Evolutionary conservation across 306 rosid genomes (phyloP).

Genomic region (Sicyos baderoa): DNA sequence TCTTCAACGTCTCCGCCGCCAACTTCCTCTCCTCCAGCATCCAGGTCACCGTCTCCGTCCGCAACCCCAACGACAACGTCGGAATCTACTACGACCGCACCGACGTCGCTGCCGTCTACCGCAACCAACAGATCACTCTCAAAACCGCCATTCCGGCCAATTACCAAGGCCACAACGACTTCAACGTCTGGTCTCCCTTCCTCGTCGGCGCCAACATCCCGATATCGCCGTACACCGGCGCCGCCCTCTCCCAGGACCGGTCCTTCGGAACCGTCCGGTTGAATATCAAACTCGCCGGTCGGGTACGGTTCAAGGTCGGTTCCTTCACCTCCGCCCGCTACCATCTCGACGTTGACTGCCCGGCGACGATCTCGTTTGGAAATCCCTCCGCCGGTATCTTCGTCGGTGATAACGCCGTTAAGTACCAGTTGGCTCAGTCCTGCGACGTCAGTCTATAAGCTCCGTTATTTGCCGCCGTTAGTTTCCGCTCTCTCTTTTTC

Average conservation of each 20-base stretch:
- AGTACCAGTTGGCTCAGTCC: slow-evolving; percentile 50
- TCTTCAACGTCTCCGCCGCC: slow-evolving; percentile 62
- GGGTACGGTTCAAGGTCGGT: slow-evolving; percentile 84
- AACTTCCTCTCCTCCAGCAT: slow-evolving; percentile 58
- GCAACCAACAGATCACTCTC: slow-evolving; percentile 62
- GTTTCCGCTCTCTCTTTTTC: neutral
- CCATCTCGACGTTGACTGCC: slow-evolving; percentile 63
- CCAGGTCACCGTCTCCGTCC: slow-evolving; percentile 59
- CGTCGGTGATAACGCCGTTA: slow-evolving; percentile 51
- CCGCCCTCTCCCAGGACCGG: slow-evolving; percentile 36
- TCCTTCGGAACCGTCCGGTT: slow-evolving; percentile 35
- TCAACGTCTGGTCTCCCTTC: slow-evolving; percentile 75
- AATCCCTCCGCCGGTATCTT: slow-evolving; percentile 22
- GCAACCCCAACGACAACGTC: slow-evolving; percentile 74
- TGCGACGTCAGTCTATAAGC: slow-evolving; percentile 62
- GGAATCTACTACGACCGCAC: slow-evolving; percentile 86
- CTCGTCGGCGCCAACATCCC: slow-evolving; percentile 58
- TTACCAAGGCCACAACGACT: slow-evolving; percentile 74
- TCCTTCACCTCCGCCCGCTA: slow-evolving; percentile 56
- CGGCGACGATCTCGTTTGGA: slow-evolving; percentile 53
- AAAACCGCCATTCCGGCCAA: slow-evolving; percentile 56
- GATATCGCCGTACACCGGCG: slow-evolving; percentile 59
- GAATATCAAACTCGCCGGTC: slow-evolving; percentile 46
- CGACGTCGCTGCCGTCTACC: slow-evolving; percentile 51
- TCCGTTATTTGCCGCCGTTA: slow-evolving; percentile 11